Base-by-base conservation (phyloP, 495 filamentous ascomycete genomes). In the Staphylotrichum tortipilum region DNA sequence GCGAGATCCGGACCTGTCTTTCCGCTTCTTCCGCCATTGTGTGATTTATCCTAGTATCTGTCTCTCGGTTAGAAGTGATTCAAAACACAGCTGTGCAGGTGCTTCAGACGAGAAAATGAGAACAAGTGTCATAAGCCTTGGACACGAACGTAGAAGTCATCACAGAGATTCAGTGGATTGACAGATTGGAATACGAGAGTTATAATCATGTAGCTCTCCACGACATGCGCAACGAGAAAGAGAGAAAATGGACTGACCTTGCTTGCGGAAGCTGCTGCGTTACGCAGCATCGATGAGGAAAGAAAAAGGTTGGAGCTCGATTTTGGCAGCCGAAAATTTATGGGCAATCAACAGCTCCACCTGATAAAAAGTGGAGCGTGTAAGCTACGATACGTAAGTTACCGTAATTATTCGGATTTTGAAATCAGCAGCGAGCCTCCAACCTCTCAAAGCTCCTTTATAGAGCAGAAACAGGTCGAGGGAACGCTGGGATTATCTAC, bases 1-100 rank as follows among this genome's bases (percentile, higher is more conserved):
- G 77, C 57, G 84, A 94, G 62, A 98, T 92, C 47, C 89, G 85
- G 53, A 96, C 68, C 33, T 58, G 59, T 52, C 66, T 58, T 42
- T 55, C 50, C 26, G 49, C 24, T 44, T 34, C 42, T 9, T 29
- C 21, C 23, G 34, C 53, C 64, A 70, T 60, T 15, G 28, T 46
- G 30, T 6, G 14, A 30, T 4, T 0, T 26, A 18, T 56, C 54
- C 35, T 28, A 46, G 38, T 17, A 31, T 15, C 26, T 52, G 23
- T 43, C 11, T 30, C 41, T 40, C 44, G 19, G 53, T 63, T 59
- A 63, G 60, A 56, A 48, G n/a, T 12, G 14, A 30, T 38, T 51
- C 49, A 21, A 19, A 34, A 21, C 18, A 11, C 17, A 22, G 33
- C 23, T 34, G 35, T 28, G 15, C 35, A 19, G 26, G 28, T 28